Evolutionary conservation across 768 basidiomycete genomes (phyloP).

Genomic region (Daedalea quercina): DNA sequence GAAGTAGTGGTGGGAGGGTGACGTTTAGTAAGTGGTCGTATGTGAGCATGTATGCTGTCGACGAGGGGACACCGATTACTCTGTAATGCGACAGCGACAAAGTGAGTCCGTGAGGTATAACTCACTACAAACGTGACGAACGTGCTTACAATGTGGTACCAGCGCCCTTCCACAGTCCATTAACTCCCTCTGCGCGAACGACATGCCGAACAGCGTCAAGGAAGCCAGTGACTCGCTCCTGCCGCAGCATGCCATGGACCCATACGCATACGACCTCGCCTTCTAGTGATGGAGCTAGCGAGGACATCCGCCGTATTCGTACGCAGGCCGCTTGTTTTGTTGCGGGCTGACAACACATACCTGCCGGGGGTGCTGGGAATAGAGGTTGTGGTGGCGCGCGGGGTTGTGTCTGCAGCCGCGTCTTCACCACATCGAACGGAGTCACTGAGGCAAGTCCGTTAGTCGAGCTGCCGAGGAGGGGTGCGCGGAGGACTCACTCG

Average conservation of each 20-base stretch:
- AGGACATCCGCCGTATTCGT: slow-evolving; percentile 78
- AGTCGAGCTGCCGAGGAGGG: neutral
- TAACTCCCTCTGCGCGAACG: slow-evolving; percentile 70
- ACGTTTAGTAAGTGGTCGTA: slow-evolving; percentile 81
- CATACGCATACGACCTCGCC: slow-evolving; percentile 76
- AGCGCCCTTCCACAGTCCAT: slow-evolving; percentile 92
- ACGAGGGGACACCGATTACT: slow-evolving; percentile 85
- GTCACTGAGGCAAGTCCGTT: slow-evolving; percentile 62
- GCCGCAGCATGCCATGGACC: slow-evolving; percentile 63
- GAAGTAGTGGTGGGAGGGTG: slow-evolving; percentile 53
- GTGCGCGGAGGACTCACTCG: slow-evolving; percentile 44
- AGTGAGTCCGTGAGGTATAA: neutral
- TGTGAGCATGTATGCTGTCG: slow-evolving; percentile 91
- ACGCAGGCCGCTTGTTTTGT: slow-evolving; percentile 45
- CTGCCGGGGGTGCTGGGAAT: slow-evolving; percentile 45
- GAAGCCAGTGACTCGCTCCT: slow-evolving; percentile 78
- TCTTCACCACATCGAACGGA: slow-evolving; percentile 97
- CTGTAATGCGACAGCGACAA: slow-evolving; percentile 32
- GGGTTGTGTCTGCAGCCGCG: slow-evolving; percentile 91
- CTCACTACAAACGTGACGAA: too few relatives aligned
- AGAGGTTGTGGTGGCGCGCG: slow-evolving; percentile 31
- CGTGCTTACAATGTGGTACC: slow-evolving; percentile 78
- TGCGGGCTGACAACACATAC: slow-evolving; percentile 66
- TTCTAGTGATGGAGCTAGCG: slow-evolving; percentile 48
- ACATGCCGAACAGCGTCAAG: slow-evolving; percentile 80